These are phyloP conservation scores for Lachnellula occidentalis DNA, from an alignment of 2,329 filamentous ascomycete species.

Conservation along the genomic window DNA sequence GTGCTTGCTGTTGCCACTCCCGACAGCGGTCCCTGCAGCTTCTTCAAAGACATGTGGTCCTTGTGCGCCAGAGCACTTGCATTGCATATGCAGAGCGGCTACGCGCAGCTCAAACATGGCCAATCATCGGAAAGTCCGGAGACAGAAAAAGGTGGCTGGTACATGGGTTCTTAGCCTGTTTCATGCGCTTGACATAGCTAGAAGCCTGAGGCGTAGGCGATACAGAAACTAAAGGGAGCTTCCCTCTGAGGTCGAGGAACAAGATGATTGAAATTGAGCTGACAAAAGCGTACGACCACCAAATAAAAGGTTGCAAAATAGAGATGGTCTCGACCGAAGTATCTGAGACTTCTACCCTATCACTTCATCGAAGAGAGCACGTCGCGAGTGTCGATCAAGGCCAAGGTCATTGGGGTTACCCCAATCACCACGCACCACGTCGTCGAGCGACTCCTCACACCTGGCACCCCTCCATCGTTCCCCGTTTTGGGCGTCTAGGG, in stretches of 20 bases:
- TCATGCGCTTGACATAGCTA: constrained; percentile 20
- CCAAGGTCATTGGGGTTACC: constrained; percentile 19
- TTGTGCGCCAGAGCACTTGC: constrained; percentile 28
- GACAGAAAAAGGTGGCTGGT: constrained; percentile 17
- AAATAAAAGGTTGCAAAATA: neutral
- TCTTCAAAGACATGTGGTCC: constrained; percentile 23
- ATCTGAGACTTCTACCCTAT: constrained; percentile 13
- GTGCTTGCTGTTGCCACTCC: constrained; percentile 20
- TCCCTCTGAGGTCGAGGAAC: neutral
- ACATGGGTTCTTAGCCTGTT: constrained; percentile 26
- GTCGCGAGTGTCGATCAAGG: constrained; percentile 16
- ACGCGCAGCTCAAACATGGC: constrained; percentile 25
- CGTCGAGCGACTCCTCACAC: constrained; percentile 14
- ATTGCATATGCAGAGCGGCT: constrained; percentile 31
- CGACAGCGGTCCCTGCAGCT: constrained; percentile 30
- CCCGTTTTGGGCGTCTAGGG: constrained; percentile 16
- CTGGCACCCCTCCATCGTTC: constrained; percentile 9
- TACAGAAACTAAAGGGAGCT: constrained; percentile 6
- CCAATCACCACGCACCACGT: constrained; percentile 31
- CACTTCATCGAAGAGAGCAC: constrained; percentile 18
- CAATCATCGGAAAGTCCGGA: constrained; percentile 20
- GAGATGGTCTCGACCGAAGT: constrained; percentile 4
- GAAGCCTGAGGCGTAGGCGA: constrained; percentile 5
- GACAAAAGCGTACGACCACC: neutral
- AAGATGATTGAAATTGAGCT: neutral